These are phyloP conservation scores for Puccinia hordei DNA, from an alignment of 1,284 basidiomycete genomes.

Conservation along the genomic window DNA sequence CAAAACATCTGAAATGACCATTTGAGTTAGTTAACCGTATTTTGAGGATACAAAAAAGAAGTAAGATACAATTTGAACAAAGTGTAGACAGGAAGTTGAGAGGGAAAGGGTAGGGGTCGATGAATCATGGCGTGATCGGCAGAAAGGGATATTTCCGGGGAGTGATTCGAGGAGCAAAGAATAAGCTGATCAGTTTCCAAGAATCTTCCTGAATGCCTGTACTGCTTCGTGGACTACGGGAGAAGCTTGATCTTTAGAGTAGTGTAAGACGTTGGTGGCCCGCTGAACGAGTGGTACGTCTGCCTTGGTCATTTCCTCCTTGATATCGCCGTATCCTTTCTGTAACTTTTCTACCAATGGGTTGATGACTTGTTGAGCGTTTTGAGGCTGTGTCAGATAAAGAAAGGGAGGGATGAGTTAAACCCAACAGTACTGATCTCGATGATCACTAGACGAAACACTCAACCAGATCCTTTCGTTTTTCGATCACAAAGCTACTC, in stretches of 20 bases:
- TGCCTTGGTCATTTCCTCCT: slow-evolving; percentile 30
- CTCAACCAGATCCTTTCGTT: slow-evolving; percentile 44
- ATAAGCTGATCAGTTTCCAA: slow-evolving; percentile 1
- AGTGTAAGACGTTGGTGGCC: slow-evolving; percentile 45
- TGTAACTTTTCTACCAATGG: slow-evolving; percentile 41
- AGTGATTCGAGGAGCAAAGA: neutral
- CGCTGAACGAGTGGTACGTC: slow-evolving; percentile 23
- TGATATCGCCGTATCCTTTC: slow-evolving; percentile 31
- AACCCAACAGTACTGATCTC: neutral
- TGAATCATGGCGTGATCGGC: neutral
- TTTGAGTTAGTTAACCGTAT: neutral
- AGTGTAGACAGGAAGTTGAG: neutral
- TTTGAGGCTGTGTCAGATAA: slow-evolving; percentile 28
- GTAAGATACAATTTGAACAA: neutral
- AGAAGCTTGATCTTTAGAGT: slow-evolving; percentile 40
- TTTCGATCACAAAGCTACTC: slow-evolving; percentile 43
- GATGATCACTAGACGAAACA: too few relatives aligned
- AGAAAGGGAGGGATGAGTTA: neutral
- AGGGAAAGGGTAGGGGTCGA: too few relatives aligned
- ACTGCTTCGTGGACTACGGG: slow-evolving; percentile 36
- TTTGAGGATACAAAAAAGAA: neutral
- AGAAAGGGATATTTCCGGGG: neutral
- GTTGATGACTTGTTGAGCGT: slow-evolving; percentile 39
- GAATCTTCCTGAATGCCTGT: slow-evolving; percentile 24
- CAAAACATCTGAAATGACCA: neutral